Conservation (phyloP, 2,329 filamentous ascomycete species). For the Fusarium beomiforme region DNA sequence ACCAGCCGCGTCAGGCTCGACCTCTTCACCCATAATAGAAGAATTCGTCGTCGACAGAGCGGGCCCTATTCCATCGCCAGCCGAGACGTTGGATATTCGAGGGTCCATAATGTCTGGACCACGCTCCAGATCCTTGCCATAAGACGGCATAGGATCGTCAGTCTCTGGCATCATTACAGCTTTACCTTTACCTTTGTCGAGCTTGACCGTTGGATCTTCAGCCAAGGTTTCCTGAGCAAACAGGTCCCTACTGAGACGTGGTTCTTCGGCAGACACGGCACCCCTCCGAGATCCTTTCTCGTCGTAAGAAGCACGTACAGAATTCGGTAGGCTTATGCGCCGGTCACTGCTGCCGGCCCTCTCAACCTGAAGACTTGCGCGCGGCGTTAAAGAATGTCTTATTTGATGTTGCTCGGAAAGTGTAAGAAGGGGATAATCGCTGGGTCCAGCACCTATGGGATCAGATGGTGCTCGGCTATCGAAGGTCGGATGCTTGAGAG, state of each 20-base stretch:
- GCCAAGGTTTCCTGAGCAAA: conserved; percentile 17
- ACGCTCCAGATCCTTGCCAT: conserved; percentile 64
- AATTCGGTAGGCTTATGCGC: conserved; percentile 63
- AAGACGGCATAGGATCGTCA: conserved; percentile 50
- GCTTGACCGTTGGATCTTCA: conserved; percentile 35
- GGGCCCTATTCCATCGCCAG: conserved; percentile 63
- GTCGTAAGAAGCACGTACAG: conserved; percentile 65
- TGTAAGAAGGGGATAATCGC: conserved; percentile 62
- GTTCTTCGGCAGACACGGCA: conserved; percentile 39
- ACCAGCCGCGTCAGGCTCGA: conserved; percentile 74
- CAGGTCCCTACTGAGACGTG: conserved; percentile 27
- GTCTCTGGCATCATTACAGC: conserved; percentile 56
- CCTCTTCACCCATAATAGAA: conserved; percentile 71
- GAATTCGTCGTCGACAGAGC: conserved; percentile 66
- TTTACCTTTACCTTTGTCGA: conserved; percentile 63
- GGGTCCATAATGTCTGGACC: conserved; percentile 58
- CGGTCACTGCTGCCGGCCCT: conserved; percentile 56
- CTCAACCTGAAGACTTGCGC: conserved; percentile 63
- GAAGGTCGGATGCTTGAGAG: conserved; percentile 58
- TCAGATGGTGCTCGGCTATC: conserved; percentile 51
- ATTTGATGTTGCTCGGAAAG: conserved; percentile 61
- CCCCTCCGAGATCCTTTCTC: conserved; percentile 53
- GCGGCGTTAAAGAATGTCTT: conserved; percentile 54
- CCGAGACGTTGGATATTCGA: conserved; percentile 59
- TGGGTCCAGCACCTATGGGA: conserved; percentile 51